phyloP scores from a whole-genome alignment of 164 flowering plant genomes.

The Echeveria elegans region DNA sequence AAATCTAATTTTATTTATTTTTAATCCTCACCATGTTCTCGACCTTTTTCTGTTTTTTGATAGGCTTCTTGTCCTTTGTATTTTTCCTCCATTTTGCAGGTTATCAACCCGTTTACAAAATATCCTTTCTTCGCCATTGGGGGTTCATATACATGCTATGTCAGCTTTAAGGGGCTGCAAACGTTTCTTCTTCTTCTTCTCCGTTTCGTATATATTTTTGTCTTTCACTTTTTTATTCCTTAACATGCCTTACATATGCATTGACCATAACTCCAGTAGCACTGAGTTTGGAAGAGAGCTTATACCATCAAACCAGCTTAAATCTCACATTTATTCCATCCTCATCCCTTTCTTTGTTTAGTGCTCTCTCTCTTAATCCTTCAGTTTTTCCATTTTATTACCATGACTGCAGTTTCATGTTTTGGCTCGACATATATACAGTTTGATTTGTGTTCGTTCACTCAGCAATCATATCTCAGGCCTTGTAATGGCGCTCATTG shows the following conservation, averaged over 20 bases:
- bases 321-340: slow-evolving; percentile 52
- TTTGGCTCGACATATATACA: not conserved
- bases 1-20: too few species aligned
- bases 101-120: slow-evolving; percentile 95
- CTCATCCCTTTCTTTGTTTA: slow-evolving; percentile 90
- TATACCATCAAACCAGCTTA: slow-evolving; percentile 53
- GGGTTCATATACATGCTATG: too few species aligned
- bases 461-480: slow-evolving; percentile 26
- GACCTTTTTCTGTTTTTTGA: too few species aligned
- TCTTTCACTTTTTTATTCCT: too few species aligned
- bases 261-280: slow-evolving; percentile 86
- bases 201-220: too few species aligned
- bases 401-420: not conserved
- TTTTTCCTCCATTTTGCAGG: slow-evolving; percentile 41
- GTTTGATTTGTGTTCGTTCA: not conserved
- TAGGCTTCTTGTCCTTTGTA: too few species aligned
- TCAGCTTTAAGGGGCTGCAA: too few species aligned
- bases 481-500: slow-evolving; percentile 80
- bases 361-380: slow-evolving; percentile 10
- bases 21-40: too few species aligned
- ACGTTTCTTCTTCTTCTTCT: too few species aligned
- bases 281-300: slow-evolving; percentile 87
- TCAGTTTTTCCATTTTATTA: not conserved
- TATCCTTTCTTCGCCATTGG: too few species aligned
- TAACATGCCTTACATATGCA: too few species aligned